Percentiles rank a stretch among this genome's conserved stretches.
Evolutionary conservation across 306 rosid genomes (phyloP).

Genomic region (Cicer judaicum): DNA sequence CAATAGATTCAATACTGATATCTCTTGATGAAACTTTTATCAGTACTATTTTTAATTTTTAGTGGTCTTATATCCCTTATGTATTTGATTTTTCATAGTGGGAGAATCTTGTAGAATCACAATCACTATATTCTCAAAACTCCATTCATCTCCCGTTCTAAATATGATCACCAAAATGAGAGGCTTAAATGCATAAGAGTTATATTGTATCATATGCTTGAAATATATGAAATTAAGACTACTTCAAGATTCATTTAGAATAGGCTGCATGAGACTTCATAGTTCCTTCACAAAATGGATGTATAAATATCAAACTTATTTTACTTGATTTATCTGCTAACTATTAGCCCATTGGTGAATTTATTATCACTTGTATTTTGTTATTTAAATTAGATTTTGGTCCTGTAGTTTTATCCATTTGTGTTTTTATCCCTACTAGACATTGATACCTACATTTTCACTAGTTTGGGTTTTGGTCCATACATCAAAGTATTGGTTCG

Average conservation of each 20-base stretch:
- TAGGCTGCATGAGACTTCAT: conserved; percentile 4
- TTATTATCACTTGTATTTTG: conserved; percentile 11
- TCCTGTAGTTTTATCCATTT: background rate
- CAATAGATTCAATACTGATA: conserved; percentile 13
- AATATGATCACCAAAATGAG: conserved; percentile 35
- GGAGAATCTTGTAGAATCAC: conserved; percentile 25
- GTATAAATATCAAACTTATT: conserved; percentile 15
- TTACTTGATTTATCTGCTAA: conserved; percentile 28
- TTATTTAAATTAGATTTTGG: background rate
- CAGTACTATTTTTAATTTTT: conserved; percentile 10
- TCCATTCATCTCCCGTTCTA: conserved; percentile 30
- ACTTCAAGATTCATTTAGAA: conserved; percentile 21
- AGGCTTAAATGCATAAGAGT: conserved; percentile 14
- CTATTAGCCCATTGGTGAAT: background rate
- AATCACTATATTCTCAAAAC: conserved; percentile 31
- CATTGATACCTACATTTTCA: conserved; percentile 8
- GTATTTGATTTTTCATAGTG: conserved; percentile 28
- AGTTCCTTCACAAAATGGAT: conserved; percentile 14
- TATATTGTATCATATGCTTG: conserved; percentile 19
- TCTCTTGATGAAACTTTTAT: conserved; percentile 35
- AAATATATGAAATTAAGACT: conserved; percentile 31
- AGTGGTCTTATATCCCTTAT: conserved; percentile 15
- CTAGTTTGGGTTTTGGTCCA: conserved; percentile 3
- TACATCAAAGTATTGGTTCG: background rate
- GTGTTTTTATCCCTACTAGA: background rate